Conservation (phyloP, 495 filamentous ascomycete species). For the Margaritispora aquatica region DNA sequence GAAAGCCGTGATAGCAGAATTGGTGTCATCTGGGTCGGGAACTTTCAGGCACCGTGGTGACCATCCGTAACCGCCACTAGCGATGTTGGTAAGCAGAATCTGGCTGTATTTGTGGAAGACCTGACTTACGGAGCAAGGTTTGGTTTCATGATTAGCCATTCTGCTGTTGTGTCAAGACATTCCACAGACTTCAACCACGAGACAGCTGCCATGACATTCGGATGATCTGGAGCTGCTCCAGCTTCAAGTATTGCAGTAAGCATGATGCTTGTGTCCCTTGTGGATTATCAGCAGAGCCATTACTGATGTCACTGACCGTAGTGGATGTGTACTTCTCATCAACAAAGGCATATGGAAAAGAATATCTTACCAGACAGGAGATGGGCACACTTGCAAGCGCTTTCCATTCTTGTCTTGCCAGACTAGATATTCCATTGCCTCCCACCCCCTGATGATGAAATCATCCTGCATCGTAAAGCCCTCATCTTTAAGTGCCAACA, state of each 20-base stretch:
- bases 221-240: background rate
- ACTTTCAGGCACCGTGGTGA: background rate
- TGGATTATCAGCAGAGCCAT: too few relatives aligned
- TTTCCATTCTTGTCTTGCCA: conserved; percentile 22
- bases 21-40: background rate
- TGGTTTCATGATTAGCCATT: background rate
- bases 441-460: conserved; percentile 10
- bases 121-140: background rate
- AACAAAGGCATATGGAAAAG: too few relatives aligned
- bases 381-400: conserved; percentile 24
- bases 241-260: background rate
- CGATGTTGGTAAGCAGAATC: too few relatives aligned
- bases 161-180: background rate
- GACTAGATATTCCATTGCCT: conserved; percentile 27
- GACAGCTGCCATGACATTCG: background rate
- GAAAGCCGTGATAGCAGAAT: background rate
- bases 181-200: background rate
- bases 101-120: too few relatives aligned
- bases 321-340: too few relatives aligned
- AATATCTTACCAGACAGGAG: conserved; percentile 33
- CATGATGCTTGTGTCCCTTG: background rate
- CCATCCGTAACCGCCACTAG: background rate
- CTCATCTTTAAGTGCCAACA: conserved; percentile 29
- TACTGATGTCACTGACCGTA: too few relatives aligned
- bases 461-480: conserved; percentile 19